These are phyloP conservation scores for Lactarius evosmus DNA, from an alignment of 768 basidiomycete genomes.

Conservation along the genomic window DNA sequence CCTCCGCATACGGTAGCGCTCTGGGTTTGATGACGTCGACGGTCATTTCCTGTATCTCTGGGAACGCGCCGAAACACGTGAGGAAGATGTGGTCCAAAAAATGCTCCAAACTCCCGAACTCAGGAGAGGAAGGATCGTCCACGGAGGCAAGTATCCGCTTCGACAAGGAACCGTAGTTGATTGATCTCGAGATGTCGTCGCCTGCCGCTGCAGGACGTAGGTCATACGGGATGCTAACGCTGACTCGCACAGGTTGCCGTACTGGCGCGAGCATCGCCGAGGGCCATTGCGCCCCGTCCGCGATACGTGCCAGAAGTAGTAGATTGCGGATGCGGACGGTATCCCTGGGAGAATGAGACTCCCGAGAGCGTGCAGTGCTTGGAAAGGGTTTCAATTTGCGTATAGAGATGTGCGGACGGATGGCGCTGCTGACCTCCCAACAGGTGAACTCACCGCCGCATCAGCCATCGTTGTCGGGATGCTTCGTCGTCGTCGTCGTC, in stretches of 20 bases:
- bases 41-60: slow-evolving; percentile 37
- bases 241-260: slow-evolving; percentile 52
- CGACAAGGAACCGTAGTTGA: slow-evolving; percentile 60
- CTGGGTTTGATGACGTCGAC: slow-evolving; percentile 49
- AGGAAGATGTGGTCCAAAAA: slow-evolving; percentile 43
- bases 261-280: slow-evolving; percentile 33
- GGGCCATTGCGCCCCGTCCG: slow-evolving; percentile 48
- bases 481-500: background rate
- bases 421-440: slow-evolving; percentile 8
- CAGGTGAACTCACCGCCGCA: background rate
- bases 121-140: slow-evolving; percentile 23
- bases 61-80: slow-evolving; percentile 38
- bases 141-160: slow-evolving; percentile 34
- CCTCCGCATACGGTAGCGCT: slow-evolving; percentile 51
- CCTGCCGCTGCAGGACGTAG: slow-evolving; percentile 46
- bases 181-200: slow-evolving; percentile 55
- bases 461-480: background rate
- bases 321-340: slow-evolving; percentile 50
- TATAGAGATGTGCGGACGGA: background rate
- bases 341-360: slow-evolving; percentile 27
- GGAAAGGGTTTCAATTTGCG: background rate
- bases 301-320: slow-evolving; percentile 41
- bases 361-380: background rate
- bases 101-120: slow-evolving; percentile 46
- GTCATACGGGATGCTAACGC: slow-evolving; percentile 50